phyloP scores from a whole-genome alignment of 106 monocot genomes.

The Dactylorhiza incarnata region DNA sequence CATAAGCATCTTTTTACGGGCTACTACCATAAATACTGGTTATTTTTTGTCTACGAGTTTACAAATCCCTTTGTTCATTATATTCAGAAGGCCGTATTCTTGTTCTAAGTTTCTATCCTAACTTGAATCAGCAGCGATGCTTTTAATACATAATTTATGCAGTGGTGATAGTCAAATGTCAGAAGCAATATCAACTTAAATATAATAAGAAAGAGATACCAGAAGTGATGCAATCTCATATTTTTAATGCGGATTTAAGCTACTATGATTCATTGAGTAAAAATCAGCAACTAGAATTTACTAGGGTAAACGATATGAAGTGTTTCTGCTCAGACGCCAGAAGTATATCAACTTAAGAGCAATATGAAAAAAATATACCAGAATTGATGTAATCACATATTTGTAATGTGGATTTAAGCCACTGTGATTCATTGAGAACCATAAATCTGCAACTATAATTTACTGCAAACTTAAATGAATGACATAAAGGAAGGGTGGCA shows the following conservation, averaged over 20 bases:
- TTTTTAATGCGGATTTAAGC: background rate
- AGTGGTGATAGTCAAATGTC: background rate
- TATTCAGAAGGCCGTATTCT: background rate
- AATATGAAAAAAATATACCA: too few species aligned
- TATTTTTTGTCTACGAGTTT: background rate
- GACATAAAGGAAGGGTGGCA: too few species aligned
- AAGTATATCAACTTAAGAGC: too few species aligned
- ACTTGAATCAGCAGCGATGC: background rate
- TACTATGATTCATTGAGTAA: too few species aligned
- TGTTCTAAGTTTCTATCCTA: background rate
- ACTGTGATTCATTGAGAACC: background rate
- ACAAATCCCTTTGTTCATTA: background rate
- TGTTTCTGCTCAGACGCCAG: background rate
- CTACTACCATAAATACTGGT: background rate
- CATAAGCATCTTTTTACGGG: background rate
- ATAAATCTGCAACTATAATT: background rate
- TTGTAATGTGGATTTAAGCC: background rate
- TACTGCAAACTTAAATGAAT: background rate
- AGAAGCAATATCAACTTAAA: background rate
- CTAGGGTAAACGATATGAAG: background rate
- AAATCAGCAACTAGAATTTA: too few species aligned
- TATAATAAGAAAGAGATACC: background rate
- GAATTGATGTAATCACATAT: background rate
- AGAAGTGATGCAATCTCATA: background rate
- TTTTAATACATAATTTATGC: background rate